Percentiles rank a stretch among this genome's conserved stretches.
Conservation (phyloP, 345 rosid genomes). For the Raphanus sativus region DNA sequence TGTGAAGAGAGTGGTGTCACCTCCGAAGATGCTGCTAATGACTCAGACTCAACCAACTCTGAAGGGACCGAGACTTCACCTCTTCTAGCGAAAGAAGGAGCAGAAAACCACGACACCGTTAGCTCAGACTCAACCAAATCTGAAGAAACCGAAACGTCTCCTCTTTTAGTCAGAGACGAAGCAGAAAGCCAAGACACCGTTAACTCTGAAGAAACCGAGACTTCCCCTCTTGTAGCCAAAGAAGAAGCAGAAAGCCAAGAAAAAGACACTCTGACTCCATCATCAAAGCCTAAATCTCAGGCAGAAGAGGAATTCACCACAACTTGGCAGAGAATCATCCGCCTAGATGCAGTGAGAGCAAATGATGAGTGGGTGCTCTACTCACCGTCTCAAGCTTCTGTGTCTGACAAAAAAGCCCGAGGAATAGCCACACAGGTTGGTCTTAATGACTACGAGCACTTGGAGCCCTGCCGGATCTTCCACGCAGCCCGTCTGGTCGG, state of each 20-base stretch:
- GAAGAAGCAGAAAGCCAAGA: constrained; percentile 43
- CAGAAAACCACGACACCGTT: constrained; percentile 32
- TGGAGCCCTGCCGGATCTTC: constrained; percentile 76
- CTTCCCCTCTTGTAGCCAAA: constrained; percentile 40
- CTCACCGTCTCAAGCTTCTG: constrained; percentile 69
- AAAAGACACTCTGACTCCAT: constrained; percentile 36
- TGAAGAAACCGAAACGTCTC: constrained; percentile 42
- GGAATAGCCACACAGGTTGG: constrained; percentile 64
- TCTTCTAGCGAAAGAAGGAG: constrained; percentile 41
- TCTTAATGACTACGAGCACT: constrained; percentile 71
- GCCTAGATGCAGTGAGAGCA: constrained; percentile 88
- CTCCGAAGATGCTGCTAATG: constrained; percentile 49
- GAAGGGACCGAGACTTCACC: constrained; percentile 57
- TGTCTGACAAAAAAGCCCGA: constrained; percentile 57
- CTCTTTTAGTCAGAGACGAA: constrained; percentile 44
- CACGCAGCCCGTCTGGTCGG: constrained; percentile 88
- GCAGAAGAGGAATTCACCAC: constrained; percentile 68
- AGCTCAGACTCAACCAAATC: constrained; percentile 54
- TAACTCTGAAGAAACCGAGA: constrained; percentile 46
- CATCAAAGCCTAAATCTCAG: constrained; percentile 37
- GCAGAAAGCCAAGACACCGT: constrained; percentile 31
- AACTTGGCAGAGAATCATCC: constrained; percentile 91
- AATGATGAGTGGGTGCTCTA: constrained; percentile 74
- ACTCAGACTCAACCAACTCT: constrained; percentile 56
- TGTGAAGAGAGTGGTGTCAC: constrained; percentile 49